Base-by-base conservation (phyloP, 805 yeast genomes). In the Kregervanrija delftensis region DNA sequence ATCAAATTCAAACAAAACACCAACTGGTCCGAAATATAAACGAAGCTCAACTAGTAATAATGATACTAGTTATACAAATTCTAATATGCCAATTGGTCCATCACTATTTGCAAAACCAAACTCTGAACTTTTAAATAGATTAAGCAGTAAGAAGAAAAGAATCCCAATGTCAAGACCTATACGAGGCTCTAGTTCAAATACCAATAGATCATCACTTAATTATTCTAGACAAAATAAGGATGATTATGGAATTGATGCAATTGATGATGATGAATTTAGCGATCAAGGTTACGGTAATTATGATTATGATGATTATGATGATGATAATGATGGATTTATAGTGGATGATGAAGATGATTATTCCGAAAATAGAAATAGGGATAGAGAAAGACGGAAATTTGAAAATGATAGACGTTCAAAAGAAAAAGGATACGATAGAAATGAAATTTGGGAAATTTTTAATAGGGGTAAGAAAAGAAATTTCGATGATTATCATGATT, bases 361-460 rank as follows among this genome's bases (percentile, higher is more conserved):
- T 16, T 53, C 50, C 34, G 39, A 35, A 45, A 36, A 30, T 32
- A 40, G 35, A 13, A 30, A 43, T 35, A 49, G 60, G 34, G 56
- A 60, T 49, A 40, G 63, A 54, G 46, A 65, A 60, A 37, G 64
- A 59, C 30, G 54, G 50, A 31, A 61, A 50, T 14, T 50, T 10
- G 39, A 32, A 37, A 6, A 22, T 22, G 28, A 22, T 22, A 22
- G 28, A 22, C 28, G 28, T 22, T 22, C 28, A 22, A 33, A 42
- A 9, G 36, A 39, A 33, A 33, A 59, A 3, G 88, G 80, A 3
- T 86, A 85, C 52, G 86, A 86, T 54, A 67, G 91, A 37, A 89
- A 85, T 50, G 96, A 89, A 61, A 90, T 91, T 39, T 88, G 96
- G 96, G 77, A 81, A 14, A 74, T 91, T 63, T 85, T 90, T 62